Evolutionary conservation across 2,329 filamentous ascomycete genomes (phyloP).

Genomic region (Trichoderma atroviride): DNA sequence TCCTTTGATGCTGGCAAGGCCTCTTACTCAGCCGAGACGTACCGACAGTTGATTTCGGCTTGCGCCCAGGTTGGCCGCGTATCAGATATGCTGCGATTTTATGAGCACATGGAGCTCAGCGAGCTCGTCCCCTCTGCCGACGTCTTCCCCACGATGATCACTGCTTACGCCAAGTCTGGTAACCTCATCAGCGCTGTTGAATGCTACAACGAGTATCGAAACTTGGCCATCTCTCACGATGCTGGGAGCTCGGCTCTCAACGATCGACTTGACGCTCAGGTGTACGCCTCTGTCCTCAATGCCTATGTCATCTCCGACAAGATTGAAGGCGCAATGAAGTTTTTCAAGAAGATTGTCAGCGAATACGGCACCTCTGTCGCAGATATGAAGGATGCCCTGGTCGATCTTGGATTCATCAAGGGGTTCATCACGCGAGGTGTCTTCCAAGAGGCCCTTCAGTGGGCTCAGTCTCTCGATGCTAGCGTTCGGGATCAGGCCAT

Average conservation of each 20-base stretch:
- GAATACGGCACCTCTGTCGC: conserved; percentile 60
- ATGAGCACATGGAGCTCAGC: conserved; percentile 85
- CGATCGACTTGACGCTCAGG: conserved; percentile 75
- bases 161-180: conserved; percentile 80
- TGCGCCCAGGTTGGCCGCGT: conserved; percentile 82
- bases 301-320: conserved; percentile 84
- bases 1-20: conserved; percentile 65
- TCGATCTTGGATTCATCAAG: conserved; percentile 76
- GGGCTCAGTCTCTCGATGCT: conserved; percentile 67
- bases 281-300: conserved; percentile 90
- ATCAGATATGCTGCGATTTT: conserved; percentile 86
- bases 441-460: conserved; percentile 72
- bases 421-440: conserved; percentile 72
- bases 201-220: conserved; percentile 93
- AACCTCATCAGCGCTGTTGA: conserved; percentile 88
- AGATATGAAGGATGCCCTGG: conserved; percentile 70
- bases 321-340: conserved; percentile 78
- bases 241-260: conserved; percentile 68
- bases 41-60: conserved; percentile 81
- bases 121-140: conserved; percentile 74
- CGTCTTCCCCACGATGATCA: conserved; percentile 91
- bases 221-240: conserved; percentile 82
- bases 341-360: conserved; percentile 77
- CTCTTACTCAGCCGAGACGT: conserved; percentile 79
- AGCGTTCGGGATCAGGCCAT: conserved; percentile 65